Evolutionary conservation across 352 stramenopile genomes (phyloP).

Genomic region (Aphanomyces stellatus): DNA sequence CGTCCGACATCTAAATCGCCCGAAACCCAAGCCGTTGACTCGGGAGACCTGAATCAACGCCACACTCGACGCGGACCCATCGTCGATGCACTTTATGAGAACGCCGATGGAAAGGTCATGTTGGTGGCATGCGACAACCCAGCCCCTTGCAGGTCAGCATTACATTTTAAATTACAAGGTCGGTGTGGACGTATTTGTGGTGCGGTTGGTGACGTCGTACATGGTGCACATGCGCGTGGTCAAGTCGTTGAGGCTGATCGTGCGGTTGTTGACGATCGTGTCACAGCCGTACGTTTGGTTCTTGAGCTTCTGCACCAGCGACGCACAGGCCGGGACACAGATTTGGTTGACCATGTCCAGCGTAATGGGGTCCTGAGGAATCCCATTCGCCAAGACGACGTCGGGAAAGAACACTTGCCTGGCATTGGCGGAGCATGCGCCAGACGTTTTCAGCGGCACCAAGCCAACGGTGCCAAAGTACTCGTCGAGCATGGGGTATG

Average conservation of each 20-base stretch:
- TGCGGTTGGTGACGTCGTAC: background rate
- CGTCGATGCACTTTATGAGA: no score
- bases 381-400: background rate
- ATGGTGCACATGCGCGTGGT: background rate
- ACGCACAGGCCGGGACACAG: background rate
- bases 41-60: no score
- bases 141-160: background rate
- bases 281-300: background rate
- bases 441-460: background rate
- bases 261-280: conserved; percentile 10
- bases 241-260: background rate
- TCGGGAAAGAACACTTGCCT: background rate
- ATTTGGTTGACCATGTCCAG: background rate
- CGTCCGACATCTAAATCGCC: no score
- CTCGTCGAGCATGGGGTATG: background rate
- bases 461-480: background rate
- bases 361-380: background rate
- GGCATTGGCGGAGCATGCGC: background rate
- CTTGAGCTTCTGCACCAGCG: background rate
- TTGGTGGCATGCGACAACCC: background rate
- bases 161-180: background rate
- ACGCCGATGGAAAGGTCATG: no score
- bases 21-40: no score
- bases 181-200: background rate
- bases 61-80: no score